Conservation (phyloP, 768 basidiomycete genomes). For the Saitozyma podzolica region DNA sequence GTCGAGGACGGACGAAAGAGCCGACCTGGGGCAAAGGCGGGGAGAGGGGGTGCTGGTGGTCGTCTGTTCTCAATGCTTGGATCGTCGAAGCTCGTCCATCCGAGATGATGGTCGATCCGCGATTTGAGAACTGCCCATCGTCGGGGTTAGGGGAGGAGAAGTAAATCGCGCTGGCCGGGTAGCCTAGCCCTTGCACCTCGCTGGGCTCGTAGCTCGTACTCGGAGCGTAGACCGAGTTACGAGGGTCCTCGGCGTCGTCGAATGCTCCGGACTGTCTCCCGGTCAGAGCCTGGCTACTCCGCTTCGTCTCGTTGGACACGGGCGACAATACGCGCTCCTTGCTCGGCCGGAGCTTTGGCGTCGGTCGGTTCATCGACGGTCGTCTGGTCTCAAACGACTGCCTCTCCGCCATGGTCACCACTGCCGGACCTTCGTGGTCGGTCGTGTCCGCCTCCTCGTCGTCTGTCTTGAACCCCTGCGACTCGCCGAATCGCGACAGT, state of each 20-base stretch:
- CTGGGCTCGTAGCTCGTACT: slow-evolving; percentile 25
- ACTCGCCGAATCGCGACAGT: slow-evolving; percentile 40
- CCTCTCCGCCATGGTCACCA: slow-evolving; percentile 44
- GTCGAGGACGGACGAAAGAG: slow-evolving; percentile 37
- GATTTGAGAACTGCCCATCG: slow-evolving; percentile 1
- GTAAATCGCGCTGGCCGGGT: slow-evolving; percentile 48
- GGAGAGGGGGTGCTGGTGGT: slow-evolving; percentile 33
- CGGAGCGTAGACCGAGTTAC: slow-evolving; percentile 19
- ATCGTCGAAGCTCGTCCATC: slow-evolving; percentile 39
- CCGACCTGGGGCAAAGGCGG: slow-evolving; percentile 50
- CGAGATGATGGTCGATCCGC: slow-evolving; percentile 6
- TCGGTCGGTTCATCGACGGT: slow-evolving; percentile 23
- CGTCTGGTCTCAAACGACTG: slow-evolving; percentile 45
- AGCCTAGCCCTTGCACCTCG: slow-evolving; percentile 43
- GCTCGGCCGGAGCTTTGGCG: slow-evolving; percentile 26
- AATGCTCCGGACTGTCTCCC: slow-evolving; percentile 30
- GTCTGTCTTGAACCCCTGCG: slow-evolving; percentile 35
- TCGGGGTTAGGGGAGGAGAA: slow-evolving; percentile 42
- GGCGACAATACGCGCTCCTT: slow-evolving; percentile 26
- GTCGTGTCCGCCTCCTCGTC: slow-evolving; percentile 44
- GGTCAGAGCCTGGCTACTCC: no score
- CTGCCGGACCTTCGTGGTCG: slow-evolving; percentile 39
- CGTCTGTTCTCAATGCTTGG: slow-evolving; percentile 29
- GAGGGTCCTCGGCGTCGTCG: slow-evolving; percentile 44
- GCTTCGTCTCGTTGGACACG: background rate